Conservation (phyloP, 202 grass and related monocot species). For the Miscanthus sacchariflorus region DNA sequence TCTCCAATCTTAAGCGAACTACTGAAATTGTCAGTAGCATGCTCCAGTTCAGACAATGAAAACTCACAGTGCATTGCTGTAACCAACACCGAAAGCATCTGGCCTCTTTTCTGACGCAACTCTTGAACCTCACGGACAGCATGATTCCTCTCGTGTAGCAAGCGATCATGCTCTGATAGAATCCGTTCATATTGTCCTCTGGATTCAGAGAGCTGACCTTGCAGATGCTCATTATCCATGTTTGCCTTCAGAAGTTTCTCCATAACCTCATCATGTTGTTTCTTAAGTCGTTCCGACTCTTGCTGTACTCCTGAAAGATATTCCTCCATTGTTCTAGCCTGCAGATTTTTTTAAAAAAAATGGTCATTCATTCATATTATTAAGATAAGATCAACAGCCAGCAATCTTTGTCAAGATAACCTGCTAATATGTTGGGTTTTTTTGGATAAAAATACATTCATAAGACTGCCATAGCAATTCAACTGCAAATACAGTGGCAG, state of each 20-base stretch:
- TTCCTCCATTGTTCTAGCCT: conserved; percentile 55
- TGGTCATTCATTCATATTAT: neutral
- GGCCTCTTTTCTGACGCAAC: conserved; percentile 55
- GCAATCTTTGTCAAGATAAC: neutral
- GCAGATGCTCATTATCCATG: conserved; percentile 37
- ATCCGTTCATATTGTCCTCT: conserved; percentile 34
- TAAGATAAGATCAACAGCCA: neutral
- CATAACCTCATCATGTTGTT: conserved; percentile 32
- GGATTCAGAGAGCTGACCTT: conserved; percentile 49
- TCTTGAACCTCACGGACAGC: conserved; percentile 64
- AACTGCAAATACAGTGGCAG: conserved; percentile 1
- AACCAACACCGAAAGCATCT: conserved; percentile 43
- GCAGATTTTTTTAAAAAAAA: neutral
- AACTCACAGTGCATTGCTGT: conserved; percentile 57
- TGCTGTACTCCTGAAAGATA: conserved; percentile 40
- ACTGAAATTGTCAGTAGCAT: conserved; percentile 67
- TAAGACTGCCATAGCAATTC: conserved; percentile 9
- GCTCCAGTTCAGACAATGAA: conserved; percentile 59
- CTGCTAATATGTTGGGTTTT: neutral
- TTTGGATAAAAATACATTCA: neutral
- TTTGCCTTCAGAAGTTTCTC: conserved; percentile 42
- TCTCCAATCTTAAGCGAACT: conserved; percentile 66
- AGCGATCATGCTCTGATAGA: conserved; percentile 52
- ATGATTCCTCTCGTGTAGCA: conserved; percentile 55
- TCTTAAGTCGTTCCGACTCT: conserved; percentile 49